Base-by-base conservation (phyloP, 768 basidiomycete genomes). In the Boletus patriciae region DNA sequence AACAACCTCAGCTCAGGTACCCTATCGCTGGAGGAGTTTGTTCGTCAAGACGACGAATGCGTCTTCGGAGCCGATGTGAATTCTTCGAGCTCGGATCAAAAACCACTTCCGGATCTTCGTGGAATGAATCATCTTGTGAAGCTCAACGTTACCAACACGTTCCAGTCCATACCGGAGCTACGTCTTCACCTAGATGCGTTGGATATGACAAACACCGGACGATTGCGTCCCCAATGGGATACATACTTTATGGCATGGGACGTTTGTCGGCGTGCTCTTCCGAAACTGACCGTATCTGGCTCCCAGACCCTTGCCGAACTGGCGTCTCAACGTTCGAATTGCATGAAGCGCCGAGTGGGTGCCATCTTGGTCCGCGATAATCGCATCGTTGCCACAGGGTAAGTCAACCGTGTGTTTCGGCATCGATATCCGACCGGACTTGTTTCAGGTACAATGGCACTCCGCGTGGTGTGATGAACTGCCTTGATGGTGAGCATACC, bases 341-440 rank as follows among this genome's bases (percentile, higher is more conserved):
- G 95, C 70, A 97, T 98, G 94, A 97, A 98, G 70, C 83, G 95
- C 9, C 83, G 97, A 3, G 97, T 99, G 0, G 97, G 97, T 9
- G 95, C 95, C 0, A 85, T 99, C 19, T 76, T 99, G 29, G 95
- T 98, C 31, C 84, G 92, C 0, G 87, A 90, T 54, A 85, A 88
- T 59, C 83, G 90, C 29, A 83, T 93, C 25, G 75, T 93, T 21
- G 81, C 90, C 31, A 90, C 91, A 13, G 91, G 91, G 89, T 90
- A 73, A 48, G 77, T 63, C 37, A 3, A 15, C 12, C 59, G 45
- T 48, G 50, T 41, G 46, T 50, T 50, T 41, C 38, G 16, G 21
- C n/a, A n/a, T 8, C 42, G 16, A 41, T 44, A 10, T 61, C 47
- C 43, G 44, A 52, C 48, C 43, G 46, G 41, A 23, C 8, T 18